phyloP scores from a whole-genome alignment of 331 rosid genomes.

The Spiraea crenata region DNA sequence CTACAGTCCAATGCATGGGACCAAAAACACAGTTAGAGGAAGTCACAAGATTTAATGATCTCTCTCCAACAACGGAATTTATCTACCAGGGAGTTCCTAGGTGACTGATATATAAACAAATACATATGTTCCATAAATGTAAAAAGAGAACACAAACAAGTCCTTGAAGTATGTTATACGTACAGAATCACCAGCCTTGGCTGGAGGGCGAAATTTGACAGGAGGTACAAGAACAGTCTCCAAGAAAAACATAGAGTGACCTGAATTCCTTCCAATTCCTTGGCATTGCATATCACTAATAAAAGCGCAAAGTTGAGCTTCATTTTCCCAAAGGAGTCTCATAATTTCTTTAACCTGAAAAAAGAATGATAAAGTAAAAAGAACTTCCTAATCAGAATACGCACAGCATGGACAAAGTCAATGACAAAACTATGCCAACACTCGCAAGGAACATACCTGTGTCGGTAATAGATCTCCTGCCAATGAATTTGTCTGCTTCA shows the following conservation, averaged over 20 bases:
- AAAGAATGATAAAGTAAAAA: slow-evolving; percentile 16
- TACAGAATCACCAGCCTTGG: slow-evolving; percentile 81
- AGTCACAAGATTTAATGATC: not conserved
- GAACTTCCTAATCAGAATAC: not conserved
- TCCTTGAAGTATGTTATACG: slow-evolving; percentile 24
- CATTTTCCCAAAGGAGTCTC: slow-evolving; percentile 66
- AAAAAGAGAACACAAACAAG: slow-evolving; percentile 9
- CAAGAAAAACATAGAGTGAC: slow-evolving; percentile 77
- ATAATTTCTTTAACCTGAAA: slow-evolving; percentile 59
- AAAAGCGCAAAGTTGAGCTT: slow-evolving; percentile 54
- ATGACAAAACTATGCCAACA: not conserved
- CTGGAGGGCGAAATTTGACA: slow-evolving; percentile 88
- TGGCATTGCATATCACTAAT: slow-evolving; percentile 69
- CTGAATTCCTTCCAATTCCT: slow-evolving; percentile 63
- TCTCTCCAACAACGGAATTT: not conserved
- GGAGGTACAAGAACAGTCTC: slow-evolving; percentile 87
- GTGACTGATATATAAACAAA: not conserved
- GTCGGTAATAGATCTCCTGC: slow-evolving; percentile 69
- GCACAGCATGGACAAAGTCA: not conserved
- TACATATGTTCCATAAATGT: not conserved
- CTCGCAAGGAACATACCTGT: slow-evolving; percentile 46
- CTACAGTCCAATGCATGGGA: not conserved
- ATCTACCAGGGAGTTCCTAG: not conserved
- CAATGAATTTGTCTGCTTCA: slow-evolving; percentile 31
- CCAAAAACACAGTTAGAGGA: not conserved